Base-by-base conservation (phyloP, 2,329 filamentous ascomycete species). In the Fusarium xyrophilum region DNA sequence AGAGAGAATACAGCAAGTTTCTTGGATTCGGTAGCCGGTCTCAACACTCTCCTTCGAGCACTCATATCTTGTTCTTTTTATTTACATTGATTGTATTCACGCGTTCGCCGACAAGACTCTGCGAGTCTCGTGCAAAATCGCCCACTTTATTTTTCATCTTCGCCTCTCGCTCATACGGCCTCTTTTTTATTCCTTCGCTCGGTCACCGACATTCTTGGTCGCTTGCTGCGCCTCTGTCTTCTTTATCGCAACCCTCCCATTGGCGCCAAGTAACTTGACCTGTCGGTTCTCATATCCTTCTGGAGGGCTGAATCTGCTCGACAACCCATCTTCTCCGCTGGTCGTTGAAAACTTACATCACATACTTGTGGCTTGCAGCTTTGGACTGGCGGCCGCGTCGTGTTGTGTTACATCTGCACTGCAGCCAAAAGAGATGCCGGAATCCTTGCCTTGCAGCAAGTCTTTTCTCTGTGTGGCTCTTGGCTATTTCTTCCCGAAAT, bases 311-410 rank as follows among this genome's bases (percentile, higher is more conserved):
- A 32, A 35, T 33, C 40, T 38, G 42, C 28, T 43, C 39, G n/a
- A 32, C 35, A 52, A 51, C 53, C 56, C 38, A 32, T 65, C 47
- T 63, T 69, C 58, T 63, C 60, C 67, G 67, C 67, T 62, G 56
- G 67, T 62, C 64, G 55, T 69, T 70, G 60, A 51, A 69, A 51
- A 57, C 63, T 68, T 68, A 48, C 55, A 69, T 69, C 67, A 69
- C 66, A 69, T 63, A 60, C 50, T 47, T 56, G 67, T 65, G 54
- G 44, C 63, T 57, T 69, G 66, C 66, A 68, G 55, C 60, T 68
- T 56, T 47, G 46, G 42, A 61, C 56, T 65, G 46, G 58, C 32
- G 47, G 39, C 52, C 38, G 32, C 33, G 38, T 63, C 23, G 53
- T 43, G 51, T 65, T 32, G 65, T 48, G 65, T 69, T 63, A 38